phyloP scores from a whole-genome alignment of 2,329 filamentous ascomycete genomes.

The Rosellinia necatrix region DNA sequence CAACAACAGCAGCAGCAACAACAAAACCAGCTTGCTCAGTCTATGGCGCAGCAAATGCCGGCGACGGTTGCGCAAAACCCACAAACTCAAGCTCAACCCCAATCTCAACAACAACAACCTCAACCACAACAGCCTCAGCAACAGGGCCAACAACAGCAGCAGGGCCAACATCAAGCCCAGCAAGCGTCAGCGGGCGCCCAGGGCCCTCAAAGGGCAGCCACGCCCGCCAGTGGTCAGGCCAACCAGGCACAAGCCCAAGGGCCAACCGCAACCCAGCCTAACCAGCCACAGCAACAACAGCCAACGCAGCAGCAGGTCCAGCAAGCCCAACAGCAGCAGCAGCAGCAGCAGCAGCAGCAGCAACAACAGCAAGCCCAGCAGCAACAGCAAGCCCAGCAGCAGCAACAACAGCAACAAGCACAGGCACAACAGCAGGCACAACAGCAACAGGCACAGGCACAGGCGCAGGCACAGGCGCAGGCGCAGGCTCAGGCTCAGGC shows the following conservation, averaged over 20 bases:
- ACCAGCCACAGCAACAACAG: slow-evolving; percentile 41
- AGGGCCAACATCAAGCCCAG: slow-evolving; percentile 30
- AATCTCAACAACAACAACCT: slow-evolving; percentile 33
- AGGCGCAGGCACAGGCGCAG: slow-evolving; percentile 37
- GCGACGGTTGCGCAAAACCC: slow-evolving; percentile 45
- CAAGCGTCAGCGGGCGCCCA: slow-evolving; percentile 31
- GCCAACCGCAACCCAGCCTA: slow-evolving; percentile 30
- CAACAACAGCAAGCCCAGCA: slow-evolving; percentile 23
- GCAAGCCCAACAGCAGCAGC: slow-evolving; percentile 45
- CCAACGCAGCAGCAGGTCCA: slow-evolving; percentile 43
- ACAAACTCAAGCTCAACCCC: slow-evolving; percentile 39
- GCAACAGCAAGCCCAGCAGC: slow-evolving; percentile 44
- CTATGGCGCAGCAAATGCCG: slow-evolving; percentile 43
- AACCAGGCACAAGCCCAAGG: slow-evolving; percentile 44
- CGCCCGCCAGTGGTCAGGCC: slow-evolving; percentile 26
- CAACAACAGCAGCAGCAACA: neutral
- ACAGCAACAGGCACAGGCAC: slow-evolving; percentile 40
- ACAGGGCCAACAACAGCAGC: slow-evolving; percentile 28
- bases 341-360: slow-evolving; percentile 41
- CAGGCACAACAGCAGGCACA: slow-evolving; percentile 47
- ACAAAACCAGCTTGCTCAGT: slow-evolving; percentile 41
- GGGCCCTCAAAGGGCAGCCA: slow-evolving; percentile 27
- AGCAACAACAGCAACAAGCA: slow-evolving; percentile 38
- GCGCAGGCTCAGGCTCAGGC: neutral
- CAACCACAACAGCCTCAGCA: slow-evolving; percentile 28